Percentiles rank a stretch among this genome's conserved stretches.
Evolutionary conservation across 106 monocot genomes (phyloP).

Genomic region (Dendrobium catenatum): DNA sequence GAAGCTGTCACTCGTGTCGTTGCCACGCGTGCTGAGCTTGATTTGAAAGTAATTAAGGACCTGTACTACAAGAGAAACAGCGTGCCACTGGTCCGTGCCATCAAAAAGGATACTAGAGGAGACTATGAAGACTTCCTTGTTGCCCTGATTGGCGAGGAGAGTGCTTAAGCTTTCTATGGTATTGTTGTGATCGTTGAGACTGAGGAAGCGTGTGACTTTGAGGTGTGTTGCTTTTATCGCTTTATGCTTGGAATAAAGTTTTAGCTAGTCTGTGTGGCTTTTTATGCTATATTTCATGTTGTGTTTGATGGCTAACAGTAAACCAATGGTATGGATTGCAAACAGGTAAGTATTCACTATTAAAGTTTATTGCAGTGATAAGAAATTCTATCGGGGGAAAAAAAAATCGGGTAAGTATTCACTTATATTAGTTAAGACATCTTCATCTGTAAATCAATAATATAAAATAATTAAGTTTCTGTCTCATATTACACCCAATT

Average conservation of each 20-base stretch:
- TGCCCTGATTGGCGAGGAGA: conserved; percentile 43
- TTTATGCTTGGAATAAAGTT: neutral
- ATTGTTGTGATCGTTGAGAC: neutral
- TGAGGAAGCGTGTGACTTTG: neutral
- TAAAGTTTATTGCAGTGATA: too few relatives aligned
- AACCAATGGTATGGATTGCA: too few relatives aligned
- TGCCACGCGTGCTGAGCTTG: conserved; percentile 60
- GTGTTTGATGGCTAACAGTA: too few relatives aligned
- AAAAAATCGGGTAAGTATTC: too few relatives aligned
- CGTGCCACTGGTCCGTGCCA: conserved; percentile 35
- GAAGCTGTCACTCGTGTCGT: conserved; percentile 59
- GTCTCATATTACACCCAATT: too few relatives aligned
- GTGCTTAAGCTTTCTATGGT: conserved; percentile 12
- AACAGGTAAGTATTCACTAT: too few relatives aligned
- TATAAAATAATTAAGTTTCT: too few relatives aligned
- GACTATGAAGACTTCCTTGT: conserved; percentile 68
- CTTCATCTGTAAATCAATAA: too few relatives aligned
- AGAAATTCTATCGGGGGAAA: too few relatives aligned
- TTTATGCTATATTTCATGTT: too few relatives aligned
- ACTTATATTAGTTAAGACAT: too few relatives aligned
- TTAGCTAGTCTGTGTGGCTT: neutral
- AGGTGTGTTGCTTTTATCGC: neutral
- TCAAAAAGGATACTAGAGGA: conserved; percentile 51
- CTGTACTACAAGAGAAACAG: conserved; percentile 68
- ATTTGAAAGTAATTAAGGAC: conserved; percentile 49